These are phyloP conservation scores for Apophysomyces trapeziformis DNA, from an alignment of 371 early-diverging fungal genomes.

Conservation along the genomic window DNA sequence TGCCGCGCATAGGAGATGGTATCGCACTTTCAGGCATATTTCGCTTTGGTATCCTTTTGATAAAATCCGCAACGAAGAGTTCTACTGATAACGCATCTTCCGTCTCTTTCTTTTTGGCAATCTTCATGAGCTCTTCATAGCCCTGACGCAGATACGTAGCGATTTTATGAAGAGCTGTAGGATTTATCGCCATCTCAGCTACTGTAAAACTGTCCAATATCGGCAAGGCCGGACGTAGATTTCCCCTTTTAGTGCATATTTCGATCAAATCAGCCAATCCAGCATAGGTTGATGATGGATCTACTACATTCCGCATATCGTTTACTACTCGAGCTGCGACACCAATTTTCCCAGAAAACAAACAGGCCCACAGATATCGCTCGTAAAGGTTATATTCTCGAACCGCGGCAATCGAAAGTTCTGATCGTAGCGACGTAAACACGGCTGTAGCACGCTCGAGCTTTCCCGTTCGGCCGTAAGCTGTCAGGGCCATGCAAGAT, in stretches of 20 bases:
- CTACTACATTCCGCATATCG: background rate
- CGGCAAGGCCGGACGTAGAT: background rate
- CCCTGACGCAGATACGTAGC: background rate
- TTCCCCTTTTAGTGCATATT: background rate
- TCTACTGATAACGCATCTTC: background rate
- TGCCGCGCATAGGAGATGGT: background rate
- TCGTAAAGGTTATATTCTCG: slow-evolving; percentile 21
- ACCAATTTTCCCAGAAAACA: slow-evolving; percentile 17
- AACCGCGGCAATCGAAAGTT: background rate
- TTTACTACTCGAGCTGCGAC: slow-evolving; percentile 12
- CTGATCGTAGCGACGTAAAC: slow-evolving; percentile 12
- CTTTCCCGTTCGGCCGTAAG: slow-evolving; percentile 28
- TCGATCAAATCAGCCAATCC: background rate
- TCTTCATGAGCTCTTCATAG: background rate
- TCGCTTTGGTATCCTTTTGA: background rate
- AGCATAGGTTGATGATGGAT: background rate
- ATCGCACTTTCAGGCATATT: background rate
- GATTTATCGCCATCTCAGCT: background rate
- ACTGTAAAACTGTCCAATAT: background rate
- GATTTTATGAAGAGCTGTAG: background rate
- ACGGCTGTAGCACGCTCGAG: slow-evolving; percentile 15
- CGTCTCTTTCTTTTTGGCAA: background rate
- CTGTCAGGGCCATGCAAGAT: slow-evolving; percentile 26
- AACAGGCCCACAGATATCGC: slow-evolving; percentile 25
- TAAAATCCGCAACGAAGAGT: slow-evolving; percentile 16